Base-by-base conservation (phyloP, 768 basidiomycete species). In the Crepidotus variabilis region DNA sequence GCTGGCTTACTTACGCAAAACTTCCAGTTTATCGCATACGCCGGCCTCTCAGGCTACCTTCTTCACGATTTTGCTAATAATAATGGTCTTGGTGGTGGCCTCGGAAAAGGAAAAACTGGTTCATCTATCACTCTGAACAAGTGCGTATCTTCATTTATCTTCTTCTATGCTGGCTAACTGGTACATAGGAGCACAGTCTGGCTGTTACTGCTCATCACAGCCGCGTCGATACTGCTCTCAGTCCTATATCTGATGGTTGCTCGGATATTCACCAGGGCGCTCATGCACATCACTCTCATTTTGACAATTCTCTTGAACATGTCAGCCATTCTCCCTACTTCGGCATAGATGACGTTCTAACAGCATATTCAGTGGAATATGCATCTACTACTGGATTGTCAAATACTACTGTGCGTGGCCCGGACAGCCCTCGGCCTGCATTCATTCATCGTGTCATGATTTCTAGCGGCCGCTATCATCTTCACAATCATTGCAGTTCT, bases 401-500 rank as follows among this genome's bases (percentile, higher is more conserved):
- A 79, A 76, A 64, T 88, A 86, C 63, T 88, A 82, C 62, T 87
- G 86, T 88, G 62, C 52, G 84, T 72, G 28, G 4, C 28, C 28
- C 8, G 28, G 8, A 28, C 28, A 28, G 28, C 28, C 28, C 28
- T 28, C 28, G 22, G 2, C 32, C 45, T 10, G 6, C 52, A 57
- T 45, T 33, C 18, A 23, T 24, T 14, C 16, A 43, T 28, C 13
- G 14, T 50, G 43, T 28, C 51, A 47, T 50, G 22, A 39, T 7
- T 49, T 50, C 24, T 50, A 89, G 87, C 88, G 49, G 90, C 87
- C 8, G 91, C 92, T 2, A 88, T 93, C 63, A 85, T 93, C 57
- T 92, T 92, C 75, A 88, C 89, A 1, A 69, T 93, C 55, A 86
- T 94, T 56, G 88, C 91, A 0, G 58, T 92, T 24, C 67, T 94